Evolutionary conservation across 2,329 filamentous ascomycete species (phyloP), one percentile per base, ranked within the genome.

Genomic region (Monilinia laxa): DNA sequence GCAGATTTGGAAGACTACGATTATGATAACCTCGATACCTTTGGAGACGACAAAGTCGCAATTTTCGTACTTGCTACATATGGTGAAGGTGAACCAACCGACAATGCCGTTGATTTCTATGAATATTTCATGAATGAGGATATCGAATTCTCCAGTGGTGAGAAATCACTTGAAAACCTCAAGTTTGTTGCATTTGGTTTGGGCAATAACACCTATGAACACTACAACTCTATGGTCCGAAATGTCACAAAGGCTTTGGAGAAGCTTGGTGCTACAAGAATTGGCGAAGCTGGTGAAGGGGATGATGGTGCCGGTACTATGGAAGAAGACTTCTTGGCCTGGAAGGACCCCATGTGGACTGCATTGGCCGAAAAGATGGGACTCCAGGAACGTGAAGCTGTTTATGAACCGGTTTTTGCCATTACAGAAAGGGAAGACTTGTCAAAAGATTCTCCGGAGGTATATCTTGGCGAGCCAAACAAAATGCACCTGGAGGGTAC

Each of bases 261-360:
- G 75, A 94, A 91, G 75, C 84, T 96, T 25, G 95, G 95, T 69
- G 95, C 91, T 16, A 84, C 88, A 76, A 86, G 92, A 72, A 92
- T 99, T 72, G 93, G 95, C 56, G 83, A 88, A 67, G 92, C 93
- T 66, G 95, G 96, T 73, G 94, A 98, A 81, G 95, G 95, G 75
- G 95, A 99, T 75, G 95, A 99, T 77, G 95, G 96, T 71, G 93
- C 95, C 71, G 95, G 96, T 69, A 99, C 95, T 67, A 99, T 99
- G 96, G 95, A 99, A 81, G 96, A 99, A 81, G 96, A 99, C 76
- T 99, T 98, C 79, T 81, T 99, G 75, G 92, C 94, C 71, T 99
- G 95, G 95, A 99, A 99, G 82, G 95, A 99, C 75, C 93, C 93
- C 69, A 99, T 99, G 95, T 99, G 96, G 95, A 83, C 85, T 74